A percentile compares a stretch with the other conserved stretches of the same genome.
Evolutionary conservation across 345 rosid genomes (phyloP).

Genomic region (Eucalyptus coolabah): DNA sequence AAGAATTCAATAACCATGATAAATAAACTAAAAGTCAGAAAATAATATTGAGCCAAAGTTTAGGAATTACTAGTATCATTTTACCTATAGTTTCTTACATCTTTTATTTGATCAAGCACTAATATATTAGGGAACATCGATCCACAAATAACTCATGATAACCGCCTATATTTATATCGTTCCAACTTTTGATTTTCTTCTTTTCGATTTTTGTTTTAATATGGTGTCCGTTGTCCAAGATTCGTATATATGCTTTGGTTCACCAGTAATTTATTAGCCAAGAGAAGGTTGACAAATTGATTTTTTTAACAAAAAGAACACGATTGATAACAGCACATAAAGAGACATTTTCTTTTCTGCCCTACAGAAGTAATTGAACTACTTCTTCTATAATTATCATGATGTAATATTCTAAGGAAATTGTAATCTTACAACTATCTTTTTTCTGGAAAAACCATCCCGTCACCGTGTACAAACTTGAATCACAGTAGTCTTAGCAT

Average conservation of each 20-base stretch:
- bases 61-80: too few species aligned
- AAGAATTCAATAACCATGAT: too few species aligned
- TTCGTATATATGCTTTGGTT: neutral
- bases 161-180: neutral
- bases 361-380: neutral
- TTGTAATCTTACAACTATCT: neutral
- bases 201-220: neutral
- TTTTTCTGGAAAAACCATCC: neutral
- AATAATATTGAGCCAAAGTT: too few species aligned
- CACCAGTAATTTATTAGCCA: neutral
- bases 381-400: neutral
- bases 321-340: neutral
- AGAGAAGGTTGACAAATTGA: neutral
- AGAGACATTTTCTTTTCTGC: neutral
- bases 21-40: too few species aligned
- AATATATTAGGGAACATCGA: neutral
- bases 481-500: neutral
- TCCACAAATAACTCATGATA: neutral
- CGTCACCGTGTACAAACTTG: neutral
- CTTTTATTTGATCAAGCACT: neutral
- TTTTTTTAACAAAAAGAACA: neutral
- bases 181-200: neutral
- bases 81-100: too few species aligned
- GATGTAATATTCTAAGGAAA: neutral
- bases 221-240: rapidly evolving